These are phyloP conservation scores for Septoria petroselini DNA, from an alignment of 2,329 filamentous ascomycete genomes.

Conservation along the genomic window DNA sequence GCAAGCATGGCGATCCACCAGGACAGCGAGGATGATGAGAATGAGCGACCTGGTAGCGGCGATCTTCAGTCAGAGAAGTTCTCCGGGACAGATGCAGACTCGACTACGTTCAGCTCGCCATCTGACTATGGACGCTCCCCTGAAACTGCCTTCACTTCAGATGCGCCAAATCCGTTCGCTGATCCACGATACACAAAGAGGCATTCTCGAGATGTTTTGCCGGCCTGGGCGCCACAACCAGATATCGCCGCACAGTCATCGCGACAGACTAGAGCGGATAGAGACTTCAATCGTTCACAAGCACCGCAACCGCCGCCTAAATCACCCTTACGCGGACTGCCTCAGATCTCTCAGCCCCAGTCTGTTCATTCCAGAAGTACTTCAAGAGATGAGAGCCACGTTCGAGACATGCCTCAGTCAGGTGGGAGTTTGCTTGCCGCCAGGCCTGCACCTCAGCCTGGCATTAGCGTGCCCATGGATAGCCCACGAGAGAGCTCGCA, in stretches of 20 bases:
- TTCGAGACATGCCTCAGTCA: slow-evolving; percentile 17
- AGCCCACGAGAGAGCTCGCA: slow-evolving; percentile 14
- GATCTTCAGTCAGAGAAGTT: slow-evolving; percentile 13
- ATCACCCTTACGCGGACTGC: slow-evolving; percentile 6
- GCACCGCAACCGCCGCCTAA: slow-evolving; percentile 12
- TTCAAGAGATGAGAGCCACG: slow-evolving; percentile 16
- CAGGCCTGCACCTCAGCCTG: slow-evolving; percentile 17
- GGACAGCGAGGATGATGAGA: slow-evolving; percentile 27
- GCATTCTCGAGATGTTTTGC: slow-evolving; percentile 25
- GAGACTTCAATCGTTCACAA: slow-evolving; percentile 13
- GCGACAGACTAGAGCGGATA: slow-evolving; percentile 10
- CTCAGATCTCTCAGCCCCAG: slow-evolving; percentile 5
- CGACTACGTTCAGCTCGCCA: slow-evolving; percentile 12
- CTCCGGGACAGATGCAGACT: slow-evolving; percentile 8
- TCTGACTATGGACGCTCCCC: slow-evolving; percentile 21
- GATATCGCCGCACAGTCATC: slow-evolving; percentile 9
- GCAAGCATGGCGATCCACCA: slow-evolving; percentile 34
- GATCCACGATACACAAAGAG: slow-evolving; percentile 33
- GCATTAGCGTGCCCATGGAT: slow-evolving; percentile 16
- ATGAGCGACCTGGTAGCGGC: background rate
- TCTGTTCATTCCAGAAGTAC: slow-evolving; percentile 11
- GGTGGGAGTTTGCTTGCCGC: slow-evolving; percentile 2
- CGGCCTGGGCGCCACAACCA: slow-evolving; percentile 8
- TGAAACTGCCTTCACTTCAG: slow-evolving; percentile 20
- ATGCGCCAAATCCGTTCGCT: slow-evolving; percentile 27